A percentile compares a stretch with the other conserved stretches of the same genome.
Evolutionary conservation across 2,329 filamentous ascomycete species (phyloP).

Genomic region (Colletotrichum truncatum): DNA sequence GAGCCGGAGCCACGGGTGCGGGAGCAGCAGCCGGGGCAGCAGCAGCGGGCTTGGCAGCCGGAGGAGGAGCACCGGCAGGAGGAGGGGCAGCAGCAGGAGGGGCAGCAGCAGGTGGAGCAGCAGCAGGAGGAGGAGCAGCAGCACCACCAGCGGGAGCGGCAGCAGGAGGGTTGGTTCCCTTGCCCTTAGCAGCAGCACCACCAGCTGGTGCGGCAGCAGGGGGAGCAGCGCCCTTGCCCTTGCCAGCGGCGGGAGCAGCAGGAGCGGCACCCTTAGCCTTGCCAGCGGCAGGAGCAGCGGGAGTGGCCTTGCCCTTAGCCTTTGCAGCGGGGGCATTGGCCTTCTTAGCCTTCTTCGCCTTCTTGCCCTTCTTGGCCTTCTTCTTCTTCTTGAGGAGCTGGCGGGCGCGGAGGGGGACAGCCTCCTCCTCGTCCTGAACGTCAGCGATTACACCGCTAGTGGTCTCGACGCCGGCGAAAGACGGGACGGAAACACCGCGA

Average conservation of each 20-base stretch:
- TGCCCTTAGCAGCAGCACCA: conserved; percentile 22
- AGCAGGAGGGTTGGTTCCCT: conserved; percentile 3
- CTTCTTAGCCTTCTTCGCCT: conserved; percentile 13
- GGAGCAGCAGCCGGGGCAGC: conserved; percentile 11
- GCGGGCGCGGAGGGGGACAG: conserved; percentile 13
- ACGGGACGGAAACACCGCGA: conserved; percentile 21
- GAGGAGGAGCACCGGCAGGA: background rate
- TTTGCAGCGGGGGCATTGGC: conserved; percentile 8
- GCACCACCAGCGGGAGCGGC: conserved; percentile 1
- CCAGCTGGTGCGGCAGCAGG: conserved; percentile 7
- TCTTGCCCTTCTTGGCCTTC: conserved; percentile 15
- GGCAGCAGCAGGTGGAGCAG: background rate
- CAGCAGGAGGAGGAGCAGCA: background rate
- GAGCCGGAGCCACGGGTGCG: conserved; percentile 17
- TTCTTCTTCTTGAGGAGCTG: conserved; percentile 25
- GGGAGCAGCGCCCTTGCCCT: conserved; percentile 15
- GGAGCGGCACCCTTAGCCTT: conserved; percentile 17
- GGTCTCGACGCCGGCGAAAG: conserved; percentile 22
- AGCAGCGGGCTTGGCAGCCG: background rate
- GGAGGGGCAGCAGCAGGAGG: background rate
- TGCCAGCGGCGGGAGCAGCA: background rate
- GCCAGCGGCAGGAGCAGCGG: conserved; percentile 4
- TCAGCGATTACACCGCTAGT: conserved; percentile 20
- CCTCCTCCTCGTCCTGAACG: conserved; percentile 7
- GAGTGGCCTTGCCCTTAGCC: conserved; percentile 9